Evolutionary conservation across 352 stramenopile species (phyloP).

Genomic region (Pythium inflatum): DNA sequence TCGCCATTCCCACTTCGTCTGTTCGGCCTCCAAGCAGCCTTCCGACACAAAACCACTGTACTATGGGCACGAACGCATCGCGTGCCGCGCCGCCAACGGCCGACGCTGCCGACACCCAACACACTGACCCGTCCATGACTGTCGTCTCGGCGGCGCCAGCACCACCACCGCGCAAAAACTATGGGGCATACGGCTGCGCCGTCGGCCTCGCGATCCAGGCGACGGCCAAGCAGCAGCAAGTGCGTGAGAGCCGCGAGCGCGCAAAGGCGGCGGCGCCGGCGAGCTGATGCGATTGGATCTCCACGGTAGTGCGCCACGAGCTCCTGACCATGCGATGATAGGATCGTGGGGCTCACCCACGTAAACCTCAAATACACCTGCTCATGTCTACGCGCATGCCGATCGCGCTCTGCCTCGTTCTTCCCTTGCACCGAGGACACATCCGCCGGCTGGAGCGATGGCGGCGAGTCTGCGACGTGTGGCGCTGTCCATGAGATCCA

Average conservation of each 20-base stretch:
- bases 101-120: neutral
- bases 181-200: conserved; percentile 31
- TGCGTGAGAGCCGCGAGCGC: conserved; percentile 10
- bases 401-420: neutral
- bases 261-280: neutral
- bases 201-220: conserved; percentile 19
- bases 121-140: conserved; percentile 11
- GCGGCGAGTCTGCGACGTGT: neutral
- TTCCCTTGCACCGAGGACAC: neutral
- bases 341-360: too few relatives aligned
- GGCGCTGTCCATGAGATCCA: too few relatives aligned
- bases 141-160: conserved; percentile 9
- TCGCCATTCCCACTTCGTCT: conserved; percentile 3
- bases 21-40: neutral
- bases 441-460: neutral
- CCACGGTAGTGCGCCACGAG: neutral
- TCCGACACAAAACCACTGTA: too few relatives aligned
- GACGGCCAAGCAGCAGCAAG: conserved; percentile 24
- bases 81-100: neutral
- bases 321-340: too few relatives aligned
- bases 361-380: conserved; percentile 17
- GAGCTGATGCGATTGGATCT: neutral
- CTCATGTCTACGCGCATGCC: too few relatives aligned
- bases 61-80: conserved; percentile 13
- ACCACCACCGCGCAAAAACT: conserved; percentile 25